Evolutionary conservation across 371 early-diverging fungal species (phyloP).

Genomic region (Vairimorpha necatrix): DNA sequence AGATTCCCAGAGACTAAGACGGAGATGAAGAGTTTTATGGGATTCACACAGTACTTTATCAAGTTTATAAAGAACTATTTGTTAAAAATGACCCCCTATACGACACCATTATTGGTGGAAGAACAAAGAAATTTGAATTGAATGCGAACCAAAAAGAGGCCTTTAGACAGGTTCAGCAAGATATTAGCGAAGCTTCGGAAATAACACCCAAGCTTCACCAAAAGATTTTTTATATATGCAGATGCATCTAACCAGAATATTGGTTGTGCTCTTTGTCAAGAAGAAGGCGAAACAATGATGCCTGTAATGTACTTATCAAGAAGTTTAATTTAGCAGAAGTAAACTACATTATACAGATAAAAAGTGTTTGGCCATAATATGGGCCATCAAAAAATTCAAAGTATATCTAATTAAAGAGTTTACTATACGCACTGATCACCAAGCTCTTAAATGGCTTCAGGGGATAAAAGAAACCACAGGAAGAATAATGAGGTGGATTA

Average conservation of each 20-base stretch:
- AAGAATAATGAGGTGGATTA: constrained; percentile 1
- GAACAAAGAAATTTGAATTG: background rate
- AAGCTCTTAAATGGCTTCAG: background rate
- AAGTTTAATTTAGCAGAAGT: constrained; percentile 1
- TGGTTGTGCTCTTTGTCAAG: constrained; percentile 14
- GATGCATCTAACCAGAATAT: constrained; percentile 33
- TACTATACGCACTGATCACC: constrained; percentile 23
- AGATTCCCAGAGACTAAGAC: background rate
- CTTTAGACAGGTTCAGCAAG: background rate
- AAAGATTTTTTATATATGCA: no score
- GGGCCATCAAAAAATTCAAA: constrained; percentile 15
- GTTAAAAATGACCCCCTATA: background rate
- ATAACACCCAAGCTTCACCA: constrained; percentile 7
- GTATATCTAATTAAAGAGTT: constrained; percentile 11
- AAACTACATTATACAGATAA: constrained; percentile 20
- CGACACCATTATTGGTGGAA: background rate
- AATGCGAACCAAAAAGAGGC: background rate
- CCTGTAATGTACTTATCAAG: constrained; percentile 10
- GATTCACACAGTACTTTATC: no score
- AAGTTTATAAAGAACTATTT: background rate
- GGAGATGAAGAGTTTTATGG: background rate
- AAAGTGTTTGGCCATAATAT: constrained; percentile 13
- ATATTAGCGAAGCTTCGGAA: background rate
- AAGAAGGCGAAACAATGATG: background rate
- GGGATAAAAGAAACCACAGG: background rate